Base-by-base conservation (phyloP, 345 rosid genomes). In the Salix udensis region DNA sequence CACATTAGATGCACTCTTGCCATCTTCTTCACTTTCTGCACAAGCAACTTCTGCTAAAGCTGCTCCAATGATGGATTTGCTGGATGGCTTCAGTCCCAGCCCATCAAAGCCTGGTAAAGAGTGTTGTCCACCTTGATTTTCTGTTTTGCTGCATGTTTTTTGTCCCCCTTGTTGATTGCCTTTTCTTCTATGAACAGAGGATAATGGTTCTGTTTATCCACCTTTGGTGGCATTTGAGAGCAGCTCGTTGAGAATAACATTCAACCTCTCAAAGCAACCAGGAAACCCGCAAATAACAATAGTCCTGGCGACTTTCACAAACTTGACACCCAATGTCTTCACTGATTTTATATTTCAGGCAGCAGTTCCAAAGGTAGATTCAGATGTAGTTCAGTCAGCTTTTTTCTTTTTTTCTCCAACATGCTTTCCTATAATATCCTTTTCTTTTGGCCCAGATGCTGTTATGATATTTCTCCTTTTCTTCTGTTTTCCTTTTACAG, bases 271-370 rank as follows among this genome's bases (percentile, higher is more conserved):
- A 67, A 96, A 93, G 88, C 73, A 84, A 71, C 87, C 96, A 73
- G 99, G 85, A 77, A 92, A 86, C 74, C 91, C 88, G 0, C 95
- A 92, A 77, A 85, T 85, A 9, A 89, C 97, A 66, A 70, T 82
- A 73, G 87, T 96, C 75, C 83, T 79, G 76, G 98, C 97, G 31
- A 88, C 91, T 40, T 96, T 96, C 85, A 86, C 85, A 67, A 96
- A 96, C 82, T 80, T 89, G 86, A 89, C 96, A 62, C 76, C 88
- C 28, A 85, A 86, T 84, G 78, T 73, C 39, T 91, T 78, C 74
- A 87, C 94, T 23, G 96, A 93, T 84, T 96, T 96, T 83, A 77
- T 89, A 77, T 96, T 96, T 82, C 97, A 91, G 88, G 99, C 98
- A 7, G 99, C 99, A 76, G 99, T 96, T 80, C 99, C 99, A 34